Conservation (phyloP, 192 early-diverging fungal species). For the Dissophora globulifera region DNA sequence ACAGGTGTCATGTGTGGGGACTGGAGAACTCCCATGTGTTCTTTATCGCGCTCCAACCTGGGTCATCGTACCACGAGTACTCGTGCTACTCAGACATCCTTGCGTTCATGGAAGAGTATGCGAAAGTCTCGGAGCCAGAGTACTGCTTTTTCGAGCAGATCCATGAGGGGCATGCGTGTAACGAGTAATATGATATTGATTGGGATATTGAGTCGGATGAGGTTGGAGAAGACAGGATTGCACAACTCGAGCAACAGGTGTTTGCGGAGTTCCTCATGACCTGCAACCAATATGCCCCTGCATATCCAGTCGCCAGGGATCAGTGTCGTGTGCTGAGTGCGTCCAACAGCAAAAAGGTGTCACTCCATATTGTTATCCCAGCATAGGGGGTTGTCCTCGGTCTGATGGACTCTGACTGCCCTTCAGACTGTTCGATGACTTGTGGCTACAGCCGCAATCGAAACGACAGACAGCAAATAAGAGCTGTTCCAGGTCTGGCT, state of each 20-base stretch:
- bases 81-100: no score
- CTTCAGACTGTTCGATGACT: no score
- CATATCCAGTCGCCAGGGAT: background rate
- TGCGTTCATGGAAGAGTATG: background rate
- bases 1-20: no score
- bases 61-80: no score
- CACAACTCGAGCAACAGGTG: constrained; percentile 1
- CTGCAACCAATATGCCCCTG: constrained; percentile 2
- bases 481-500: no score
- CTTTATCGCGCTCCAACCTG: no score
- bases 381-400: no score
- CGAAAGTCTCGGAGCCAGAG: background rate
- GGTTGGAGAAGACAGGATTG: background rate
- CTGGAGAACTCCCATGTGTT: no score
- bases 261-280: background rate
- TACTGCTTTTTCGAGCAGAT: background rate
- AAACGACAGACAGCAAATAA: no score
- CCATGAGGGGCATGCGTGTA: background rate
- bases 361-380: constrained; percentile 10
- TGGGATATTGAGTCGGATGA: background rate
- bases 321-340: constrained; percentile 7
- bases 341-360: background rate
- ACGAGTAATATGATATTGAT: background rate
- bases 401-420: no score
- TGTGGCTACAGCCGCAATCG: no score